Base-by-base conservation (phyloP, 306 rosid genomes). In the Corylus americana region DNA sequence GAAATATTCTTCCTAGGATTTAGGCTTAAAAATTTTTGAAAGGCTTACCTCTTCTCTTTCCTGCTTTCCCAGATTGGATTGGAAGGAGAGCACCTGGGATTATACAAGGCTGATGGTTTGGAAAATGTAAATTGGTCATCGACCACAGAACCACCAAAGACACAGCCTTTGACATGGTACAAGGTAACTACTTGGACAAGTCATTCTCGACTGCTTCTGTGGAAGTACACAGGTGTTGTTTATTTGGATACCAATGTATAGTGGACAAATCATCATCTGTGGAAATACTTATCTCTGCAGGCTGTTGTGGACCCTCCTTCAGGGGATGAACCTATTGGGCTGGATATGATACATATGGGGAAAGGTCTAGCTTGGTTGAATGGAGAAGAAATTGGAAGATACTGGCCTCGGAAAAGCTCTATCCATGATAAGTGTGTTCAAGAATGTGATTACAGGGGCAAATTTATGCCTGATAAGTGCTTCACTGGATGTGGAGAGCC, bases 321-420 rank as follows among this genome's bases (percentile, higher is more conserved):
- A 5, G 97, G 97, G 63, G 77, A 92, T 51, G 97, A 92, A 54
- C 98, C 98, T 1, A 79, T 94, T 75, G 98, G 95, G 77, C 83
- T 94, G 82, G 98, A 94, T 88, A 94, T 94, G 98, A 63, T 90
- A 77, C 83, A 87, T 49, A 92, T 92, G 98, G 98, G 98, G 54
- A 94, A 94, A 86, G 98, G 97, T 82, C 88, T 92, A 63, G 98
- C 97, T 74, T 94, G 98, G 98, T 85, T 94, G 83, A 94, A 94
- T 74, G 98, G 97, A 67, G 97, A 94, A 89, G 97, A 92, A 90
- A 91, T 94, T 20, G 98, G 98, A 86, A 89, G 97, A 92, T 94
- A 91, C 83, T 94, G 97, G 97, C 91, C 98, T 11, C 79, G 93
- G 84, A 78, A 47, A 81, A 91, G 86, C 87, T 89, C 88, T 61